phyloP scores from a whole-genome alignment of 495 filamentous ascomycete species.

The Aspergillus steynii region DNA sequence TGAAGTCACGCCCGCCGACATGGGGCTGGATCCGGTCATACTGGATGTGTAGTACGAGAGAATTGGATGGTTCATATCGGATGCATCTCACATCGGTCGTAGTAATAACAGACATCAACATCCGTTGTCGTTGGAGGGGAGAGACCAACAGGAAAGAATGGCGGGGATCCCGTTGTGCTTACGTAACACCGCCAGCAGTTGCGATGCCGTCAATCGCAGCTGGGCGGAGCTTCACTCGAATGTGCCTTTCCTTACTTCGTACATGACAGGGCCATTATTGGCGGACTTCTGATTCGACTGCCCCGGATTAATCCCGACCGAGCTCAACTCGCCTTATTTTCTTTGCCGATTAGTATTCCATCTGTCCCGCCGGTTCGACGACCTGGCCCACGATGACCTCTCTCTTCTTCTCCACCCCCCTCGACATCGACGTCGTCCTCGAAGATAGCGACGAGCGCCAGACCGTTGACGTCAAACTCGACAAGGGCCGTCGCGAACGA shows the following conservation, averaged over 20 bases:
- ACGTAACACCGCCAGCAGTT: slow-evolving; percentile 26
- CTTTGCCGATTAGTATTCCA: background rate
- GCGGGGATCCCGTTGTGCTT: slow-evolving; percentile 6
- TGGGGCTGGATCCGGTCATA: too few relatives aligned
- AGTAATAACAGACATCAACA: too few relatives aligned
- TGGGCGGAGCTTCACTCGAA: slow-evolving; percentile 9
- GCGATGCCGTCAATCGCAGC: slow-evolving; percentile 18
- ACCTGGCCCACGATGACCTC: slow-evolving; percentile 66
- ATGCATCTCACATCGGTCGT: too few relatives aligned
- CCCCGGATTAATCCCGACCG: background rate
- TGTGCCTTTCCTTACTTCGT: background rate
- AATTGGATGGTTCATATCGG: too few relatives aligned
- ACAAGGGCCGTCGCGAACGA: slow-evolving; percentile 96
- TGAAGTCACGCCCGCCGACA: too few relatives aligned
- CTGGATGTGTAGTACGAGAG: too few relatives aligned
- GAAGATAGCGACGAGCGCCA: slow-evolving; percentile 90
- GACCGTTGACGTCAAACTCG: slow-evolving; percentile 95
- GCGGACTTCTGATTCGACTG: background rate
- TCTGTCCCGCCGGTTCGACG: background rate
- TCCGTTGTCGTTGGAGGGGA: too few relatives aligned
- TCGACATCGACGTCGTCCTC: slow-evolving; percentile 98
- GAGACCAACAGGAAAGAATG: background rate
- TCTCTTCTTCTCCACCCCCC: slow-evolving; percentile 95
- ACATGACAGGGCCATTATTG: background rate
- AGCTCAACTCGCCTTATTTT: background rate